Base-by-base conservation (phyloP, 2,329 filamentous ascomycete genomes). In the Aspergillus udagawae region DNA sequence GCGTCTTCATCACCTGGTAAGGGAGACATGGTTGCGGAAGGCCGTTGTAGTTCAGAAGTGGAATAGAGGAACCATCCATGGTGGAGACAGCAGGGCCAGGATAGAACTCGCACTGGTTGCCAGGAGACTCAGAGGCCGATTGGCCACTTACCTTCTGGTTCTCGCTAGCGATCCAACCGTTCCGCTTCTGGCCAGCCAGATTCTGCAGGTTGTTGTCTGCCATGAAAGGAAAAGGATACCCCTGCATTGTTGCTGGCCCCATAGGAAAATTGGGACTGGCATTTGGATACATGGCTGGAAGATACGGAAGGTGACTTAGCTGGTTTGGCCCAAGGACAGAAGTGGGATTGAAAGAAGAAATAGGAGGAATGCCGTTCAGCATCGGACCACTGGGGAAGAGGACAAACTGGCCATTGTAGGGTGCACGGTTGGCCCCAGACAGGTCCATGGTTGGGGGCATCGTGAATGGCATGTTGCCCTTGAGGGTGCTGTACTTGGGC, bases 41-140 rank as follows among this genome's bases (percentile, higher is more conserved):
- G n/a, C 86, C 87, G 1, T 86, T 86, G 12, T 87, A 89, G 35
- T 70, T 58, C 58, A 73, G 72, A 28, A 63, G 66, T 5, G 68
- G 41, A 44, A 84, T 80, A 10, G 74, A 68, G 58, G 86, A 87
- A 21, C 84, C 82, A 65, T 89, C 86, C 65, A 85, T 72, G 42
- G 77, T 80, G 21, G 64, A 21, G 44, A 59, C 51, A 45, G 83
- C 82, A 60, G 87, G 80, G 27, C 84, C 81, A 54, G 83, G 79
- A 45, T 81, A 83, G 65, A 81, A 82, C 57, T 89, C 85, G 41
- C 84, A 81, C 55, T 85, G 83, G 38, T 80, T 78, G 62, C 82
- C 74, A 52, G 20, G 44, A 47, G 80, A 79, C 55, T 82, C 83
- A 62, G 87, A 87, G 66, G 85, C 85, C 0, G 87, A 86, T 29